These are phyloP conservation scores for Mortierella sp. DNA, from an alignment of 371 early-diverging fungal species.

Conservation along the genomic window DNA sequence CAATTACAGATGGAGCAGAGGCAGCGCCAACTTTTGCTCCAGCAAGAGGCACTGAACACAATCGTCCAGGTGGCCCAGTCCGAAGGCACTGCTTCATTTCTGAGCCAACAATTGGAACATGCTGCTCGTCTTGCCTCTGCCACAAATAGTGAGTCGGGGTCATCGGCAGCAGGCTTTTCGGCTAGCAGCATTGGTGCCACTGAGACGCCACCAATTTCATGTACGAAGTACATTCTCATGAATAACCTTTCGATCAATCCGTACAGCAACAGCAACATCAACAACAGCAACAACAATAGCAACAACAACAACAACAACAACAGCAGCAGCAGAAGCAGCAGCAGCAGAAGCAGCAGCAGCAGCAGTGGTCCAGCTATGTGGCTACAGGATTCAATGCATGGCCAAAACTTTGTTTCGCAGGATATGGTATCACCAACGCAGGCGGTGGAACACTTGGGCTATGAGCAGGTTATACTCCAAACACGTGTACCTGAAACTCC, in stretches of 20 bases:
- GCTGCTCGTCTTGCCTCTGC: neutral
- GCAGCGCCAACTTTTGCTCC: neutral
- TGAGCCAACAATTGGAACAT: neutral
- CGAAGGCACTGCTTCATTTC: neutral
- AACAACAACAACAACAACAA: constrained; percentile 13
- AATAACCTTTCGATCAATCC: neutral
- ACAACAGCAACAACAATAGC: constrained; percentile 11
- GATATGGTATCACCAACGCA: too few relatives aligned
- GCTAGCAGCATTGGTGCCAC: too few relatives aligned
- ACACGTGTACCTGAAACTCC: neutral
- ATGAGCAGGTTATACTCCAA: too few relatives aligned
- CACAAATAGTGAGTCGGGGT: too few relatives aligned
- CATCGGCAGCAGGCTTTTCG: too few relatives aligned
- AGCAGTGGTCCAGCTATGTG: too few relatives aligned
- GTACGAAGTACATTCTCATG: too few relatives aligned
- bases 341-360: neutral
- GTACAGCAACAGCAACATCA: neutral
- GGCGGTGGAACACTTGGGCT: too few relatives aligned
- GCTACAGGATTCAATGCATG: too few relatives aligned
- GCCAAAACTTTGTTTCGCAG: too few relatives aligned
- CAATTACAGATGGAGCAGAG: neutral
- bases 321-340: neutral
- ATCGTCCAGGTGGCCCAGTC: neutral
- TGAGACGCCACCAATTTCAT: too few relatives aligned
- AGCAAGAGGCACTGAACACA: neutral